Conservation (phyloP, 257 asterid genomes). For the Gentiana straminea region DNA sequence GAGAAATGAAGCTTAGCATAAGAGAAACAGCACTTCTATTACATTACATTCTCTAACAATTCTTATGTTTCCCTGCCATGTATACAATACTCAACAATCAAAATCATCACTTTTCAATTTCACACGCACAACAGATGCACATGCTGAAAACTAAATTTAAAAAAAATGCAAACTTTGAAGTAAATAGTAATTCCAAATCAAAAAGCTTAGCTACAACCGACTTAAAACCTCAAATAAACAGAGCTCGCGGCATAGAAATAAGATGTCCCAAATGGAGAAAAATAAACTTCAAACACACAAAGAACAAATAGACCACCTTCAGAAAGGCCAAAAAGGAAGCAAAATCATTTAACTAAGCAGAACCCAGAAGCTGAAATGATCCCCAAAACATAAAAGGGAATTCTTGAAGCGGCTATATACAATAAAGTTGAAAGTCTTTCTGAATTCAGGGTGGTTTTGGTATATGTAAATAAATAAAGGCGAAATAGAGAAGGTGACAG, state of each 20-base stretch:
- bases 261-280: not conserved
- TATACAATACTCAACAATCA: constrained; percentile 21
- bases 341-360: constrained; percentile 4
- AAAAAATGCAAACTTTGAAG: not conserved
- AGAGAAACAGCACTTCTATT: constrained; percentile 31
- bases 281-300: constrained; percentile 12
- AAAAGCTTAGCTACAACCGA: not conserved
- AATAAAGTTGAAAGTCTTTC: constrained; percentile 11
- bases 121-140: not conserved
- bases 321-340: not conserved
- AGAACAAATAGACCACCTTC: not conserved
- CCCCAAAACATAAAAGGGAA: constrained; percentile 11
- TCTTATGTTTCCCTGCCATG: constrained; percentile 31
- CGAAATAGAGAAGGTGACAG: constrained; percentile 9
- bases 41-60: constrained; percentile 33
- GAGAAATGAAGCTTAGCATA: constrained; percentile 85
- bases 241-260: constrained; percentile 10
- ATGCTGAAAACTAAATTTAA: too few species aligned
- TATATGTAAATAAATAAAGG: too few species aligned
- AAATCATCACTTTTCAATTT: constrained; percentile 17
- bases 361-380: constrained; percentile 4
- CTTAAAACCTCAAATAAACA: constrained; percentile 5
- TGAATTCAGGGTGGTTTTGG: constrained; percentile 8
- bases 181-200: not conserved
- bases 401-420: constrained; percentile 1